Conservation (phyloP, 768 basidiomycete genomes). For the Amanita polypyramis region DNA sequence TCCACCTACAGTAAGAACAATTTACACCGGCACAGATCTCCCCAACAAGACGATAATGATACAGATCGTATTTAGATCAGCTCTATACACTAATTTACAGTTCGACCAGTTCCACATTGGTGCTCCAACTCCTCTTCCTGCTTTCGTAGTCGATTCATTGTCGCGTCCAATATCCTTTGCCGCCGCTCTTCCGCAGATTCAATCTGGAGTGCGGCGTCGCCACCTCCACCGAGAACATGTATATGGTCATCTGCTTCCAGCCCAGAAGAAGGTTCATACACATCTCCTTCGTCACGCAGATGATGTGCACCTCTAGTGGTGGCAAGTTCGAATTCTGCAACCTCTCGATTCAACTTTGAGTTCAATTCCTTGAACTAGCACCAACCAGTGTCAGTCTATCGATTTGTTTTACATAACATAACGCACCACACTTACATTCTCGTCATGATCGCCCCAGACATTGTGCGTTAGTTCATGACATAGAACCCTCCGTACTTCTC, state of each 20-base stretch:
- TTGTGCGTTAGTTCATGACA: constrained; percentile 77
- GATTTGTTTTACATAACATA: not conserved
- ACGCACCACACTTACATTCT: constrained; percentile 40
- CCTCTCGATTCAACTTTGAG: constrained; percentile 63
- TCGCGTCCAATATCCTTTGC: constrained; percentile 45
- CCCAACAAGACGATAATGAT: too few species aligned
- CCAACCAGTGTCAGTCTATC: not conserved
- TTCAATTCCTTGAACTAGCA: constrained; percentile 66
- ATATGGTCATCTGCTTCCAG: constrained; percentile 45
- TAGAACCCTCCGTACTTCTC: constrained; percentile 52
- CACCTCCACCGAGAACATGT: constrained; percentile 45
- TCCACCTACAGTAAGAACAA: too few species aligned
- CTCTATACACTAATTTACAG: constrained; percentile 7
- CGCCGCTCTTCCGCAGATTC: constrained; percentile 54
- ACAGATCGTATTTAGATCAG: too few species aligned
- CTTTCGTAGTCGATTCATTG: constrained; percentile 44
- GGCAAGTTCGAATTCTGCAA: constrained; percentile 54
- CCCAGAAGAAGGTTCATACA: constrained; percentile 43
- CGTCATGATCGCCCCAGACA: constrained; percentile 61
- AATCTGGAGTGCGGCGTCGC: constrained; percentile 5
- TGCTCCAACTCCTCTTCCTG: constrained; percentile 68
- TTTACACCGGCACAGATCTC: too few species aligned
- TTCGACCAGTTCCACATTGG: constrained; percentile 48
- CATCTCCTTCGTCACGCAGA: constrained; percentile 26
- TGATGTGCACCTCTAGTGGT: constrained; percentile 42